Percentiles rank a stretch among this genome's conserved stretches.
Conservation (phyloP, 2,329 filamentous ascomycete species). For the Fusarium sp. region DNA sequence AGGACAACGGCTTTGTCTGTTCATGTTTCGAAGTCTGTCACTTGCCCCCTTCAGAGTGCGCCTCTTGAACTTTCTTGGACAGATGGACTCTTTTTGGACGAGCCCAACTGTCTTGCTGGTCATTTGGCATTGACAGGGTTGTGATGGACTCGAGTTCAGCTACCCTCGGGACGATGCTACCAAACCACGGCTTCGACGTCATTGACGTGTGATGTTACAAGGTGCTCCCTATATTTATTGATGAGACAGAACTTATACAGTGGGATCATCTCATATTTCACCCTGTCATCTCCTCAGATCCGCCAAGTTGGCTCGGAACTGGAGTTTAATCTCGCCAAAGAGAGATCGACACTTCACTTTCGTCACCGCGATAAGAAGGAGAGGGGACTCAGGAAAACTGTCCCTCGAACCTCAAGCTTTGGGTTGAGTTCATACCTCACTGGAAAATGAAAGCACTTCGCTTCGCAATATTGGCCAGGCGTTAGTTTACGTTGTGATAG, state of each 20-base stretch:
- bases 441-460: background rate
- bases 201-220: slow-evolving; percentile 16
- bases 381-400: background rate
- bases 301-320: slow-evolving; percentile 3
- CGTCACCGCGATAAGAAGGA: slow-evolving; percentile 8
- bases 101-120: background rate
- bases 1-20: slow-evolving; percentile 1
- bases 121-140: background rate
- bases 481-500: background rate
- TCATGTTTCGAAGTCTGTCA: background rate
- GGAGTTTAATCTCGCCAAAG: slow-evolving; percentile 10
- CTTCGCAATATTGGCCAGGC: background rate
- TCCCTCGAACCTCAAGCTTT: background rate
- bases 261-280: background rate
- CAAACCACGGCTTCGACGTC: slow-evolving; percentile 9
- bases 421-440: background rate
- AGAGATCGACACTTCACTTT: slow-evolving; percentile 20
- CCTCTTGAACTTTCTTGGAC: background rate
- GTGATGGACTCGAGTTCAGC: background rate
- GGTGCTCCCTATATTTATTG: background rate
- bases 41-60: background rate
- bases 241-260: background rate
- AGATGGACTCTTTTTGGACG: background rate
- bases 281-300: slow-evolving; percentile 2
- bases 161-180: background rate